Base-by-base conservation (phyloP, 2,329 filamentous ascomycete species). In the Fusarium euwallaceae region DNA sequence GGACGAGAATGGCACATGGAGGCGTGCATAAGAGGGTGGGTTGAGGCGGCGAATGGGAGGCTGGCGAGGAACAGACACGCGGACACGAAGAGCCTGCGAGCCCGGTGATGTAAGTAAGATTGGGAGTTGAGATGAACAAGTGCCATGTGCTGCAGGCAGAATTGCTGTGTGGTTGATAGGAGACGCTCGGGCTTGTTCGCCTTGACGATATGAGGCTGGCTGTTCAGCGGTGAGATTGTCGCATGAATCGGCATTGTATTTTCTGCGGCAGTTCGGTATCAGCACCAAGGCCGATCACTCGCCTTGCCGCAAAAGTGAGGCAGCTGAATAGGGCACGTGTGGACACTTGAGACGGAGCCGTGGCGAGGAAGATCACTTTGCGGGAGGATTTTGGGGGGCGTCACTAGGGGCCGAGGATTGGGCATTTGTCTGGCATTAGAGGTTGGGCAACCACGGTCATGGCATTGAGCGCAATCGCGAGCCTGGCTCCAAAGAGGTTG, bases 91-190 rank as follows among this genome's bases (percentile, higher is more conserved):
- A 72, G 43, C 29, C 59, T 61, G 51, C 16, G 22, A n/a, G 34
- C 17, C 20, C n/a, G 14, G 41, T 62, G 69, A 70, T 61, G 61
- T 48, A 62, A 61, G 61, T 55, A 62, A 61, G 58, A 56, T 41
- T 55, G 36, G 48, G 41, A 65, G 45, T 61, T 67, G 62, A 67
- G 61, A 72, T 41, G 70, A 63, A 67, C 37, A 37, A 62, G 51
- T 61, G 55, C 66, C 72, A 75, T 75, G 72, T 75, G 72, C 60
- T 70, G 16, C 10, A 48, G 39, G 6, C 37, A 37, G n/a, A 64
- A 60, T 51, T 61, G 60, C 45, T 61, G 61, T 70, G 36, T 68
- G 69, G 69, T 59, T 48, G 39, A 36, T 20, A 20, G 16, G 41
- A 39, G 24, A 34, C 45, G 51, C 43, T 58, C 32, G 53, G 61